phyloP scores from a whole-genome alignment of 331 rosid species.

The Malus hybrid region DNA sequence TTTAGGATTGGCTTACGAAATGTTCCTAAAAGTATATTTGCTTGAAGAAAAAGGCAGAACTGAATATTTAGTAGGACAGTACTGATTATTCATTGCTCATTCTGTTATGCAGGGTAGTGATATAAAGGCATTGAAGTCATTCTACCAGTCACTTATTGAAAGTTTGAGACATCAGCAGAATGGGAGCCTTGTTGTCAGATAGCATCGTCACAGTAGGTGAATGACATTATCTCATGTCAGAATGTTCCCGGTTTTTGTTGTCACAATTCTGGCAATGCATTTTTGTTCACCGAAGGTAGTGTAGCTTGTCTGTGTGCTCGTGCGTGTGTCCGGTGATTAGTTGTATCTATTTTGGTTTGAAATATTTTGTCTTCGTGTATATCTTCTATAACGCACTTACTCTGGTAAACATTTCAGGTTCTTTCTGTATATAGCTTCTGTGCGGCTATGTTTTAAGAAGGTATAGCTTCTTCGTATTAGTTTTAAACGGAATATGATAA shows the following conservation, averaged over 20 bases:
- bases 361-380: neutral
- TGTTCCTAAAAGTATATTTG: neutral
- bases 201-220: conserved; percentile 33
- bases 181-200: conserved; percentile 78
- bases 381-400: neutral
- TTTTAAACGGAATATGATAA: neutral
- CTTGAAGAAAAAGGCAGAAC: neutral
- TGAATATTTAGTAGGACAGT: neutral
- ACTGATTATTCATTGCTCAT: neutral
- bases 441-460: conserved; percentile 38
- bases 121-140: conserved; percentile 66
- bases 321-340: neutral
- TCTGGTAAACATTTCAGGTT: conserved; percentile 41
- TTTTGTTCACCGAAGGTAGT: conserved; percentile 46
- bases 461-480: conserved; percentile 7
- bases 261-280: conserved; percentile 22
- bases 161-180: conserved; percentile 75
- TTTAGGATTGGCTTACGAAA: neutral
- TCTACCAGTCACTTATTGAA: conserved; percentile 65
- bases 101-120: conserved; percentile 57
- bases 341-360: neutral
- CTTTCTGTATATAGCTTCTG: conserved; percentile 46
- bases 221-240: conserved; percentile 5
- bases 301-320: neutral
- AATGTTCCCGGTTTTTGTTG: conserved; percentile 18